Base-by-base conservation (phyloP, 1,284 basidiomycete genomes). In the Cryptococcus hybrid region DNA sequence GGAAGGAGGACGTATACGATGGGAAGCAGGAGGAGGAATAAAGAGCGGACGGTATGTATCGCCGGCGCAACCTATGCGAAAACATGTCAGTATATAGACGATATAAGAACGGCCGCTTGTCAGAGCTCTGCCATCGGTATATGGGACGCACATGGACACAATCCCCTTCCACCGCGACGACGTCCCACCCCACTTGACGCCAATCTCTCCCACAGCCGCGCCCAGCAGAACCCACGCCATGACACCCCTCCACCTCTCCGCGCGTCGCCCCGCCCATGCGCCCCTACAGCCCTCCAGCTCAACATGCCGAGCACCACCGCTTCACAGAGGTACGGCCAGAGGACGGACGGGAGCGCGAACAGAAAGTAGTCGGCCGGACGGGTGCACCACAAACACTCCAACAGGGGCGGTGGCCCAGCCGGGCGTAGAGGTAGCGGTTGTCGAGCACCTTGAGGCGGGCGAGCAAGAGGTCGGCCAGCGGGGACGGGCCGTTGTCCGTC, bases 351-450 rank as follows among this genome's bases (percentile, higher is more conserved):
- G 12, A 67, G 11, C 6, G 64, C 49, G 24, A 63, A 64, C 35
- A 72, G 24, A 2, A 63, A 45, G 45, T 67, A 70, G 54, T 76
- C 74, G 7, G 39, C n/a, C 4, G 46, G 35, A 3, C 39, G 37
- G 5, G 44, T 15, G 57, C 74, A 76, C 74, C 74, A 76, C n/a
- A 62, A 50, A 55, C 74, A 74, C 12, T 56, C 38, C 7, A 54
- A 24, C 7, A 72, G 43, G 1, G 45, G 2, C 51, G 34, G 59
- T 76, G 74, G 2, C 72, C 74, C 56, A 65, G 71, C 45, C 69
- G 66, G 8, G 59, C 51, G 55, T 76, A 76, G 7, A 63, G 50
- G 3, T 62, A 47, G 7, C 74, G 62, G 8, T 58, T 67, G 9
- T 70, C 67, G 13, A 68, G 51, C 4, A 54, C 57, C 7, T 60